Base-by-base conservation (phyloP, 2,329 filamentous ascomycete genomes). In the Sporothrix curviconia region DNA sequence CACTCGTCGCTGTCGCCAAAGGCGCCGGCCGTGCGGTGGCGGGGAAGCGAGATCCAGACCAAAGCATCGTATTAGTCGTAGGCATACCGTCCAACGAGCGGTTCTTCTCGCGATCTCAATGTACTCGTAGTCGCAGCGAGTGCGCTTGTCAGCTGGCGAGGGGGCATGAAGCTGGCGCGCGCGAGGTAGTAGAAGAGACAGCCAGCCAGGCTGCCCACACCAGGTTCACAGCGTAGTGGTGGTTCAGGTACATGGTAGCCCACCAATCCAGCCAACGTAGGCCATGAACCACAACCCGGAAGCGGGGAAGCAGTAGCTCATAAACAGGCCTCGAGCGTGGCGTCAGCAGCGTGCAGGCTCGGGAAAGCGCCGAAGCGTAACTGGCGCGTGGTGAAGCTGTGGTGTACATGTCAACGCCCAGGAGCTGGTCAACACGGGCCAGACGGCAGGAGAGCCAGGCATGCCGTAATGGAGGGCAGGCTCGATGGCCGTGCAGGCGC, bases 231-330 rank as follows among this genome's bases (percentile, higher is more conserved):
- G 92, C 92, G 70, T 97, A 97, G 75, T 97, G 92, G 73, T 97
- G 92, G 67, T 90, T 95, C 54, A 97, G 82, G 69, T 97, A 96
- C 90, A 97, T 96, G 64, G 92, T 97, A 12, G 92, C 89, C 91
- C 92, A 97, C 89, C 91, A 96, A 96, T 85, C 92, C 92, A 96
- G 69, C 88, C 81, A 44, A 88, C 87, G 72, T 96, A 97, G 62
- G 82, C 78, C 62, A 92, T 81, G 73, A 95, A 95, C n/a, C 55
- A 94, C 73, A 12, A 86, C 84, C 64, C 88, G 85, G 64, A 95
- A 81, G 60, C 83, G 84, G 4, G 92, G 78, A 97, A 96, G 70
- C 89, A 85, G 72, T 95, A 87, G 72, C 87, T 89, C 85, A 97
- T 89, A 78, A 96, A 96, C 15, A 96, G 80, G 90, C 91, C 71